A percentile compares a stretch with the other conserved stretches of the same genome.
phyloP scores from a whole-genome alignment of 2,329 filamentous ascomycete genomes.

The Cadophora malorum region DNA sequence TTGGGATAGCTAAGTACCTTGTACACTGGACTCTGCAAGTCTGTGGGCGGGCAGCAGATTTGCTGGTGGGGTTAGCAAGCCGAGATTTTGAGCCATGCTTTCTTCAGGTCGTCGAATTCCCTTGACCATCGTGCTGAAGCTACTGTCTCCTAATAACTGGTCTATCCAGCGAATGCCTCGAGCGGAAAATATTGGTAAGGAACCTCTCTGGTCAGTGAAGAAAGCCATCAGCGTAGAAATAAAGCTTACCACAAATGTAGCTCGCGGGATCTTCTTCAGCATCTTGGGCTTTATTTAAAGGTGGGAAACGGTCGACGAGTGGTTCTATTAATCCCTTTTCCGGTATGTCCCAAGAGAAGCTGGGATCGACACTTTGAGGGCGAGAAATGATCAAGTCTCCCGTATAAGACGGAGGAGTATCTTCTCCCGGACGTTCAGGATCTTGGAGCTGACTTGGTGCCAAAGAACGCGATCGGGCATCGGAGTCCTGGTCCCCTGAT shows the following conservation, averaged over 20 bases:
- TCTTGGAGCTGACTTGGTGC: neutral
- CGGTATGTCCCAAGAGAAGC: constrained; percentile 3
- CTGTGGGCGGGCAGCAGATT: constrained; percentile 3
- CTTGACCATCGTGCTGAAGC: constrained; percentile 14
- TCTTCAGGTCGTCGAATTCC: neutral
- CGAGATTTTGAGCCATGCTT: neutral
- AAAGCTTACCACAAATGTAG: neutral
- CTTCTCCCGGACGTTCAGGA: neutral
- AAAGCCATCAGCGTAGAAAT: neutral
- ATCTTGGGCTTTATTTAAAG: neutral
- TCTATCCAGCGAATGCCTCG: constrained; percentile 13
- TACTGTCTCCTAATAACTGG: neutral
- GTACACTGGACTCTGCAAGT: constrained; percentile 6
- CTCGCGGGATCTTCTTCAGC: constrained; percentile 2
- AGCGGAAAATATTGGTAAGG: constrained; percentile 3
- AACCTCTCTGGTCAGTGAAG: constrained; percentile 4
- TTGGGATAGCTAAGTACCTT: neutral
- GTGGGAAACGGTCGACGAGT: neutral
- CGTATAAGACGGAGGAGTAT: neutral
- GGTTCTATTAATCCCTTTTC: constrained; percentile 4
- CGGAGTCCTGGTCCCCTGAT: neutral
- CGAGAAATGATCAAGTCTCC: constrained; percentile 4
- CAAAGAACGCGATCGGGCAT: neutral
- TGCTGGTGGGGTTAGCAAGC: neutral
- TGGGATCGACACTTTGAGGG: constrained; percentile 2